A percentile compares a stretch with the other conserved stretches of the same genome.
Conservation (phyloP, 2,329 filamentous ascomycete species). For the Lachnellula cervina region DNA sequence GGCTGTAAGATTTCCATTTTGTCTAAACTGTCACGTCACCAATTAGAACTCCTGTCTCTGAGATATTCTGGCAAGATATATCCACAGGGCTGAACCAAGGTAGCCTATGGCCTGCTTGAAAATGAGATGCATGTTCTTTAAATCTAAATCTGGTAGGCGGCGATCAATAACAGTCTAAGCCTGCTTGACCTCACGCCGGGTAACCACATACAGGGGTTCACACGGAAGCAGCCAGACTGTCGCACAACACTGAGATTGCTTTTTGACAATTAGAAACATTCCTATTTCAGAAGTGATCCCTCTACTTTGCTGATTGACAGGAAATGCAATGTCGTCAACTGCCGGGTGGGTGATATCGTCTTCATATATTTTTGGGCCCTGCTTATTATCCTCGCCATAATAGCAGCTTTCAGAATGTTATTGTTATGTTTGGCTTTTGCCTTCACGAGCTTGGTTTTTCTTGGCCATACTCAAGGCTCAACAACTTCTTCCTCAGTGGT, state of each 20-base stretch:
- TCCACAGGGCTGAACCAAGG: background rate
- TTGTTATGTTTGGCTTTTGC: background rate
- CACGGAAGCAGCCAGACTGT: no score
- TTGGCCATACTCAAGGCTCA: background rate
- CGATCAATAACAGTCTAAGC: background rate
- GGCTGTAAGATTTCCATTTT: background rate
- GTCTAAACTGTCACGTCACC: background rate
- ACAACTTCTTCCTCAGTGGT: slow-evolving; percentile 1
- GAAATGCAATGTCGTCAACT: background rate
- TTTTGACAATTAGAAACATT: no score
- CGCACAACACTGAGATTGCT: no score
- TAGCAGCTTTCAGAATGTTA: background rate
- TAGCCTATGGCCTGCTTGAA: background rate
- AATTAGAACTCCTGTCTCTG: background rate
- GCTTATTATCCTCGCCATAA: background rate
- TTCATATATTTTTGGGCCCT: background rate
- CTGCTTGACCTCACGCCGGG: background rate
- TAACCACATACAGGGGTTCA: background rate
- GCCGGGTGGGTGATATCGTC: background rate
- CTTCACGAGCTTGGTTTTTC: background rate
- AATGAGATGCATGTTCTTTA: background rate
- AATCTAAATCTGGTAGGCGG: no score
- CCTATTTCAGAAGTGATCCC: background rate
- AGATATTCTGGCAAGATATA: background rate
- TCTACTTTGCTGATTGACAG: background rate